A percentile compares a stretch with the other conserved stretches of the same genome.
phyloP scores from a whole-genome alignment of 1,139 yeast genomes.

The Yamadazyma sp. region DNA sequence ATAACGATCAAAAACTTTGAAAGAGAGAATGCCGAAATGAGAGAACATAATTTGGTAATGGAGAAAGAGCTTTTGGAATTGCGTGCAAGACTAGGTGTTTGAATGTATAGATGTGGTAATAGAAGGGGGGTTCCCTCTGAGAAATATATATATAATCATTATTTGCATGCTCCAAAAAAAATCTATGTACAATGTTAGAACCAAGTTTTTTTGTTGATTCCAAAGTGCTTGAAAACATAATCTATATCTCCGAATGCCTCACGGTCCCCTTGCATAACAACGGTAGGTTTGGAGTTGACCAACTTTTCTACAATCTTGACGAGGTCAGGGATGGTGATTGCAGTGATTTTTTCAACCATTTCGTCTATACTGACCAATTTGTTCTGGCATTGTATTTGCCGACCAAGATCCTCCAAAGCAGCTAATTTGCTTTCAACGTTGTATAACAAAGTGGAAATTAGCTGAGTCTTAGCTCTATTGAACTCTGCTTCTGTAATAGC shows the following conservation, averaged over 20 bases:
- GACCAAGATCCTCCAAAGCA: slow-evolving; percentile 89
- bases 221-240: slow-evolving; percentile 63
- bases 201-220: slow-evolving; percentile 42
- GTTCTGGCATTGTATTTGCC: slow-evolving; percentile 88
- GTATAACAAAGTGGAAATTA: slow-evolving; percentile 87
- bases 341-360: slow-evolving; percentile 77
- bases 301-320: slow-evolving; percentile 74
- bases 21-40: slow-evolving; percentile 46
- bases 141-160: slow-evolving; percentile 3
- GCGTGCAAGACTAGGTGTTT: slow-evolving; percentile 38
- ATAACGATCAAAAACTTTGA: slow-evolving; percentile 32
- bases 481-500: slow-evolving; percentile 72
- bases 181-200: slow-evolving; percentile 15
- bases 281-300: slow-evolving; percentile 75
- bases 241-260: slow-evolving; percentile 83
- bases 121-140: no score
- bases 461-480: slow-evolving; percentile 85
- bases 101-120: slow-evolving; percentile 3
- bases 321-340: slow-evolving; percentile 65
- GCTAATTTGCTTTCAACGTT: slow-evolving; percentile 90
- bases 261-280: slow-evolving; percentile 87
- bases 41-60: slow-evolving; percentile 52
- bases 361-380: slow-evolving; percentile 75
- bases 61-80: slow-evolving; percentile 70
- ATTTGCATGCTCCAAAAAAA: neutral